These are phyloP conservation scores for Puccinia triticina DNA, from an alignment of 1,284 basidiomycete species.

Conservation along the genomic window DNA sequence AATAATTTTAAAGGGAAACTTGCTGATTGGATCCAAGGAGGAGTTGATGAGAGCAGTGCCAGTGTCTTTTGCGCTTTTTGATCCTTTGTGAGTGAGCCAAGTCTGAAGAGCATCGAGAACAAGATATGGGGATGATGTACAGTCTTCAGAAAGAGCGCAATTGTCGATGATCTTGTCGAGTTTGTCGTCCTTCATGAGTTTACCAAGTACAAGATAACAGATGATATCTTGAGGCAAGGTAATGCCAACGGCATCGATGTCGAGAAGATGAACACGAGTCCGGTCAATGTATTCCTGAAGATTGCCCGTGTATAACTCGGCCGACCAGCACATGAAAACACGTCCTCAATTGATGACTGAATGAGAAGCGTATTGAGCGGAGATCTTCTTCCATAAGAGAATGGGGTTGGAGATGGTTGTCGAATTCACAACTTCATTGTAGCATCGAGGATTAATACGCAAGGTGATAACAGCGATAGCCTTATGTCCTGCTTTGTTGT, in stretches of 20 bases:
- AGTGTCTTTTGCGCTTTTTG: too few species aligned
- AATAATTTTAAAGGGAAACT: neutral
- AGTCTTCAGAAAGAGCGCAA: neutral
- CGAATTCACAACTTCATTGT: neutral
- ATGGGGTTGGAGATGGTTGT: neutral
- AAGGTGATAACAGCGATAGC: neutral
- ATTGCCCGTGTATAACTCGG: neutral
- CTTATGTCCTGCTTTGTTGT: neutral
- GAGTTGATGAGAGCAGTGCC: too few species aligned
- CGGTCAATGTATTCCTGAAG: neutral
- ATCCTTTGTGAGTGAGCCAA: neutral
- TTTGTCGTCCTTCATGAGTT: neutral
- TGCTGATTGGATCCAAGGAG: neutral
- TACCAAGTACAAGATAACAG: neutral
- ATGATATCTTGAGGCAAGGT: neutral
- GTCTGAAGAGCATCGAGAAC: neutral
- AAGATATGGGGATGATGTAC: neutral
- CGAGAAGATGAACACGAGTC: neutral
- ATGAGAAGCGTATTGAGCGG: constrained; percentile 3
- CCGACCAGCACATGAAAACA: neutral
- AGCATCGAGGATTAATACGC: neutral
- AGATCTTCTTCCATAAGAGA: neutral
- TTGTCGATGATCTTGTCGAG: neutral
- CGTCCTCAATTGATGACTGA: neutral
- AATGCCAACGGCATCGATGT: neutral